Evolutionary conservation across 164 flowering plant genomes (phyloP), one percentile per base, ranked within the genome.

Genomic region (Aristolochia fimbriata): DNA sequence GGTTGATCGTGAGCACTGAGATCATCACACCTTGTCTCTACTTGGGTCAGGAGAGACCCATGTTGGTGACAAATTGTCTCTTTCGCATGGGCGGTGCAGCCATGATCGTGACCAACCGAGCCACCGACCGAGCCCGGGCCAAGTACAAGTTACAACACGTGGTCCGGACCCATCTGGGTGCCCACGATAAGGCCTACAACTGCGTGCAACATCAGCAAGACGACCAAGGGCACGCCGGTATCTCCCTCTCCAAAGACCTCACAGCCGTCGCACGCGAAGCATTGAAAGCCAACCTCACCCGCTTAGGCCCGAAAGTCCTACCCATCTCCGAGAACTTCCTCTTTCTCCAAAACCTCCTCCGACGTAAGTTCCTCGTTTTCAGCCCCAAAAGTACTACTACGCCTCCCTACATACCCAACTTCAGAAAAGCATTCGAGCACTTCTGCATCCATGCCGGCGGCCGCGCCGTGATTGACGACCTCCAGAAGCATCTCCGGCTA

Each of bases 401-500:
- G 50, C 82, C 80, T 65, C 96, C 96, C 1, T 89, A 89, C 47
- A 85, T 89, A 19, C 92, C 96, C 0, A 79, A 86, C 51, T 88
- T 88, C 74, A 86, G 78, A 70, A 68, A 62, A 1, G 81, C 84
- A 0, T 76, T 77, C 30, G 84, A 80, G 58, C 81, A 80, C 47
- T 77, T 88, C 71, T 88, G 96, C 62, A 84, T 86, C 1, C 96
- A 86, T 43, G 88, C 96, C 0, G 96, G 96, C 0, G 91, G 96
- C 0, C 55, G 90, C 48, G 96, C 89, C 0, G 96, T 88, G 62
- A 30, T 88, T 48, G 96, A 88, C 67, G 90, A 78, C 73, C 2
- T 88, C 51, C 76, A 88, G 75, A 83, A 84, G 78, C 83, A 83
- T 20, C 56, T 88, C 58, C 73, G 75, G 13, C 86, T 88, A 54